Conservation (phyloP, 257 asterid genomes). For the Nicotiana noctiflora region DNA sequence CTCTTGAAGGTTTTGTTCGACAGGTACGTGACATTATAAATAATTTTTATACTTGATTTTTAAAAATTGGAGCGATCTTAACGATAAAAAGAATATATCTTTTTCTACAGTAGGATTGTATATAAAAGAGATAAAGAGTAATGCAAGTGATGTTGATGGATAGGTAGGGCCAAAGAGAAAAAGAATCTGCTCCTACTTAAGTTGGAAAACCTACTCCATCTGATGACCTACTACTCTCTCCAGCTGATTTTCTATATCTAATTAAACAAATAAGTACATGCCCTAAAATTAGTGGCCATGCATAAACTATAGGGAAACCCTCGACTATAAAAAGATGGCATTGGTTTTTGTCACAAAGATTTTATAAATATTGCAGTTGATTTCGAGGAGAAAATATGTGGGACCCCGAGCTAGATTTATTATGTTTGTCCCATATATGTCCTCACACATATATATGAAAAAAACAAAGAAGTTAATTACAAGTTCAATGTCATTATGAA, state of each 20-base stretch:
- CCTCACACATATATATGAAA: no score
- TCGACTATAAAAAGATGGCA: no score
- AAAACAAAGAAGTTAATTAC: no score
- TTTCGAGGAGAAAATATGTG: not conserved
- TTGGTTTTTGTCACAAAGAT: no score
- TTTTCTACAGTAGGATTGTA: no score
- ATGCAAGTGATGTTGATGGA: not conserved
- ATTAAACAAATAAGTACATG: not conserved
- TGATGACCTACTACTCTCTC: slow-evolving; percentile 21
- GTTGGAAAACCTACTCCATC: slow-evolving; percentile 41
- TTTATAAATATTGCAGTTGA: not conserved
- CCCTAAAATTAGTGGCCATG: not conserved
- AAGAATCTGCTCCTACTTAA: slow-evolving; percentile 15
- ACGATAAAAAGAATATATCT: not conserved
- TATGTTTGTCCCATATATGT: no score
- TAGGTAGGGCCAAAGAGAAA: slow-evolving; percentile 8
- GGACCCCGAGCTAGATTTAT: not conserved
- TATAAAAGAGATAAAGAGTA: not conserved
- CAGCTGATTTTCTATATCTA: slow-evolving; percentile 4
- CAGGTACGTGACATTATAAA: slow-evolving; percentile 41
- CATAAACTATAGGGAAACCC: not conserved
- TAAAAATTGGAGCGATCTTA: not conserved
- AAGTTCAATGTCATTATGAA: no score
- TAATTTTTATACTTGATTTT: no score
- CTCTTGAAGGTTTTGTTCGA: slow-evolving; percentile 65